Conservation (phyloP, 2,329 filamentous ascomycete species). For the Verticillium albo-atrum region DNA sequence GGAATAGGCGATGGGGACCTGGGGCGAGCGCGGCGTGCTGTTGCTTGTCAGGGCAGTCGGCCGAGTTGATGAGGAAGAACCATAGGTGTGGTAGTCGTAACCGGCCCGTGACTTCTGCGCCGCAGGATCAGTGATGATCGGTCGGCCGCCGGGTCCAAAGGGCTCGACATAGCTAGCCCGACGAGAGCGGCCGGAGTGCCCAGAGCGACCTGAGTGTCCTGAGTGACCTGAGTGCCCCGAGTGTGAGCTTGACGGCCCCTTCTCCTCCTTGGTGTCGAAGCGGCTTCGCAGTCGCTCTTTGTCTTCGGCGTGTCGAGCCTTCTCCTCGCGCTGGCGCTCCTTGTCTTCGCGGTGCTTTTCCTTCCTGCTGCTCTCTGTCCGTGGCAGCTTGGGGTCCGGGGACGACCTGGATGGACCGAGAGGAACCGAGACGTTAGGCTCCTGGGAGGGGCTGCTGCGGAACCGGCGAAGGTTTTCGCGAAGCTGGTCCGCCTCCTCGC, state of each 20-base stretch:
- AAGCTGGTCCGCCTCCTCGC: slow-evolving; percentile 14
- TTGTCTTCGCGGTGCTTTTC: slow-evolving; percentile 15
- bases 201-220: not conserved
- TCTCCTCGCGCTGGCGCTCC: slow-evolving; percentile 16
- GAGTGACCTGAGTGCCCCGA: slow-evolving; percentile 4
- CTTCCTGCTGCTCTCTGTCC: slow-evolving; percentile 17
- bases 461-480: slow-evolving; percentile 6
- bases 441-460: slow-evolving; percentile 5
- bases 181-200: slow-evolving; percentile 13
- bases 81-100: not conserved
- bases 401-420: slow-evolving; percentile 17
- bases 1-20: not conserved
- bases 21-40: not conserved
- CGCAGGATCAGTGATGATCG: not conserved
- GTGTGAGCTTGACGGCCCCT: slow-evolving; percentile 14
- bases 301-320: slow-evolving; percentile 23
- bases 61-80: not conserved
- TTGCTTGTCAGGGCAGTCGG: not conserved
- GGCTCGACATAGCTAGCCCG: slow-evolving; percentile 22
- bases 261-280: slow-evolving; percentile 25
- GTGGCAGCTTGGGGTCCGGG: slow-evolving; percentile 10
- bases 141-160: slow-evolving; percentile 4
- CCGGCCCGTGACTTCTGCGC: not conserved
- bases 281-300: slow-evolving; percentile 31
- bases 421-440: slow-evolving; percentile 18